Evolutionary conservation across 1,284 basidiomycete genomes (phyloP), one percentile per base, ranked within the genome.

Genomic region (Golubevia pallescens): DNA sequence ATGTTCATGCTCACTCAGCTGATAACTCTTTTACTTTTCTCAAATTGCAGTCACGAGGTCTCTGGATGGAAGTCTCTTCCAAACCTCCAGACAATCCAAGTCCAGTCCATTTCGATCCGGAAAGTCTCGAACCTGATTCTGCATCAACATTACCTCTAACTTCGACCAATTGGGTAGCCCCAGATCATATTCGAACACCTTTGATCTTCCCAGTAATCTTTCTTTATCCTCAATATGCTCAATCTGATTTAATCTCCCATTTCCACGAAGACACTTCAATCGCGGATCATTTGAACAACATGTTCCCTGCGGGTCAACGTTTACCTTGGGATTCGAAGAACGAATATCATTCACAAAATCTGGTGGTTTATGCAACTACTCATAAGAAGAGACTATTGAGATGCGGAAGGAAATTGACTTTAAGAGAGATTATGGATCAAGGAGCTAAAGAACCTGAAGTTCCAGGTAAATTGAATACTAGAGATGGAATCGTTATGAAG

Each of bases 211-310:
- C 96, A 3, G 91, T 93, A 20, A 93, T 97, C 87, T 91, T 98
- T 86, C 89, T 97, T 68, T 97, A 98, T 86, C 97, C 97, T 1
- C 91, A 94, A 86, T 88, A 95, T 78, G 90, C 91, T 32, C 93
- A 91, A 23, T 93, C 93, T 58, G 95, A 99, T 86, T 89, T 95
- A 66, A 93, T 97, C 74, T 89, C 92, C 13, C 89, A 92, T 64
- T 97, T 95, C 87, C 89, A 92, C 76, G 95, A 97, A 85, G 90
- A 92, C 72, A 92, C 93, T 0, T 89, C 93, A 0, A 93, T 99
- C 80, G 88, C 89, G 5, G 90, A 90, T 51, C 93, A 97, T 75
- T 88, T 98, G 5, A 88, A 89, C 14, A 87, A 88, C 65, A 95
- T 95, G 90, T 97, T 96, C 87, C 93, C 92, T 7, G 80, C 89